These are phyloP conservation scores for Thermothielavioides terrestris DNA, from an alignment of 495 filamentous ascomycete genomes.

Conservation along the genomic window DNA sequence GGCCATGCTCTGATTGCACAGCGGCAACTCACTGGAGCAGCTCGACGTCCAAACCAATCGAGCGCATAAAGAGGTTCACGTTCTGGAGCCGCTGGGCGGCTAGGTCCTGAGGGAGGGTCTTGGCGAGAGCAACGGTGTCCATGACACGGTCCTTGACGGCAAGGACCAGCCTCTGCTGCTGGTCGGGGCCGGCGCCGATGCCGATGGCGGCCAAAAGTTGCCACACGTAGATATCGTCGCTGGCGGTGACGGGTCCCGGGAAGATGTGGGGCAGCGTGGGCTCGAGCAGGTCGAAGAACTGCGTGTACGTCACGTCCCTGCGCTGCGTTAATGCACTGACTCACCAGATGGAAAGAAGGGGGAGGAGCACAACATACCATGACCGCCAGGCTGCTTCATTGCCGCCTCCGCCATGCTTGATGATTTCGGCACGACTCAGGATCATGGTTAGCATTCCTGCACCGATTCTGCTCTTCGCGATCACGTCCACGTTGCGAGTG, in stretches of 20 bases:
- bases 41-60: slow-evolving; percentile 94
- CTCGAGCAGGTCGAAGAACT: slow-evolving; percentile 79
- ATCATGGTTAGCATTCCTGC: slow-evolving; percentile 90
- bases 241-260: slow-evolving; percentile 70
- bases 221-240: slow-evolving; percentile 93
- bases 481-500: slow-evolving; percentile 65
- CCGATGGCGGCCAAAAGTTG: slow-evolving; percentile 93
- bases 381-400: slow-evolving; percentile 67
- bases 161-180: slow-evolving; percentile 87
- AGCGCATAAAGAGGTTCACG: slow-evolving; percentile 97
- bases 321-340: slow-evolving; percentile 8
- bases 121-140: slow-evolving; percentile 83
- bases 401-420: slow-evolving; percentile 66
- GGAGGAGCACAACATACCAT: slow-evolving; percentile 51
- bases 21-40: slow-evolving; percentile 58
- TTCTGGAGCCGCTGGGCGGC: slow-evolving; percentile 70
- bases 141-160: slow-evolving; percentile 97
- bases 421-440: slow-evolving; percentile 83
- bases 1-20: background rate
- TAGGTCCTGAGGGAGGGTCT: slow-evolving; percentile 81
- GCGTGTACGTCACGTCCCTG: slow-evolving; percentile 61
- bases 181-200: slow-evolving; percentile 81
- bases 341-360: background rate
- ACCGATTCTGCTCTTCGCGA: slow-evolving; percentile 78
- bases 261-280: slow-evolving; percentile 75